Base-by-base conservation (phyloP, 768 basidiomycete species). In the Pisolithus tinctorius region DNA sequence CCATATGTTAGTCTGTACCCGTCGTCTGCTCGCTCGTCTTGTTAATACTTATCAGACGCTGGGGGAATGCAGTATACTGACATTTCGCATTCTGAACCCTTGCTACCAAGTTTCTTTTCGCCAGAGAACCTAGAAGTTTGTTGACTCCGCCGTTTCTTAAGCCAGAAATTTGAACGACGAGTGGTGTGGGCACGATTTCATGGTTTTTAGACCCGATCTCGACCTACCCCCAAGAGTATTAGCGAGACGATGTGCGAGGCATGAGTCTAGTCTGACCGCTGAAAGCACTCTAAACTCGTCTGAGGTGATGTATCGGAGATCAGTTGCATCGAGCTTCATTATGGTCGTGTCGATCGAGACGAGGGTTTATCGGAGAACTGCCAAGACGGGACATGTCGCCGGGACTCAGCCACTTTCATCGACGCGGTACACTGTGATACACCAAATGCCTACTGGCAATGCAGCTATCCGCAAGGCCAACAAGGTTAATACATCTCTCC, bases 161-260 rank as follows among this genome's bases (percentile, higher is more conserved):
- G n/a, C 91, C 89, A 3, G 93, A 93, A 40, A 98, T 87, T 67
- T 95, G 92, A 4, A 87, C 84, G 55, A 98, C 90, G 58, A 98
- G 80, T 0, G 80, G 69, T 7, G 88, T 84, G 3, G 96, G 96
- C 13, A 99, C 94, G 36, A 96, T 79, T 69, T 98, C 89, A 62
- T 99, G 96, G 65, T 98, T 98, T 74, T 96, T 96, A 4, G 90
- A 93, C 17, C 95, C 96, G 78, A 95, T 92, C 73, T 99, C 96
- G 34, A 90, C 90, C 94, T 97, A 46, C 42, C 9, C 9, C 14
- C 14, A 25, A 49, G 14, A n/a, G 31, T 26, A 44, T 39, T 31
- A 60, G 48, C 39, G 29, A 23, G 16, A 55, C 2, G 40, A 4
- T 45, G 47, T 55, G 43, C 36, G 46, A 47, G 23, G 13, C 47